Evolutionary conservation across 257 asterid species (phyloP).

Genomic region (Nemophila menziesii): DNA sequence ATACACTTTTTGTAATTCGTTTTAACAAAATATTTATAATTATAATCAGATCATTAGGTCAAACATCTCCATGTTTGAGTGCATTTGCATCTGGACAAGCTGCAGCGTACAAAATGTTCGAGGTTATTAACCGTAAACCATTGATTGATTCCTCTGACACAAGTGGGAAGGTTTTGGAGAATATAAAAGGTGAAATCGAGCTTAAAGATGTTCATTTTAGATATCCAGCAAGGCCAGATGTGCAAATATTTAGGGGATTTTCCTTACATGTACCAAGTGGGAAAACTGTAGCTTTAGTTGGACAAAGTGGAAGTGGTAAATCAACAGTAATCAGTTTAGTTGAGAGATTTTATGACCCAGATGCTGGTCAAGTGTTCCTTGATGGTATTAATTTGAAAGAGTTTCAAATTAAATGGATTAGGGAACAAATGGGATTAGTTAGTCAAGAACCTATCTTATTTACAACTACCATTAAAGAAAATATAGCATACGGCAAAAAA

Average conservation of each 20-base stretch:
- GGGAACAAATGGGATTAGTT: slow-evolving; percentile 54
- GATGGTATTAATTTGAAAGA: slow-evolving; percentile 44
- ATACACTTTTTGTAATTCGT: background rate
- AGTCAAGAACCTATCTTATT: slow-evolving; percentile 72
- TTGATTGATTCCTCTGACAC: slow-evolving; percentile 36
- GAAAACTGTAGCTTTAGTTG: slow-evolving; percentile 56
- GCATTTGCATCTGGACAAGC: slow-evolving; percentile 62
- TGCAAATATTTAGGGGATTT: slow-evolving; percentile 56
- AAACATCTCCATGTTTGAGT: slow-evolving; percentile 37
- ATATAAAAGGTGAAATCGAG: slow-evolving; percentile 52
- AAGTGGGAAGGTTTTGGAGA: slow-evolving; percentile 34
- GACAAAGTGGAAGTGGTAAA: slow-evolving; percentile 86
- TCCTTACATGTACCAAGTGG: slow-evolving; percentile 36
- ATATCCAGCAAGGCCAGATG: slow-evolving; percentile 72
- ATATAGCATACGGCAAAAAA: slow-evolving; percentile 50
- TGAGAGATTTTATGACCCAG: slow-evolving; percentile 69
- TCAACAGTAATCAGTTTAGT: slow-evolving; percentile 56
- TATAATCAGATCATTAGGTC: slow-evolving; percentile 46
- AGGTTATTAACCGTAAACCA: slow-evolving; percentile 41
- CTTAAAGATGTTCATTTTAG: slow-evolving; percentile 45
- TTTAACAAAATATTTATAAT: background rate
- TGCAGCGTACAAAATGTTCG: slow-evolving; percentile 55
- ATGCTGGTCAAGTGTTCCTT: slow-evolving; percentile 40
- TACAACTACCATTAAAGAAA: slow-evolving; percentile 40
- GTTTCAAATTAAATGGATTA: slow-evolving; percentile 39